Base-by-base conservation (phyloP, 2,329 filamentous ascomycete genomes). In the Sporothrix dimorphospora region DNA sequence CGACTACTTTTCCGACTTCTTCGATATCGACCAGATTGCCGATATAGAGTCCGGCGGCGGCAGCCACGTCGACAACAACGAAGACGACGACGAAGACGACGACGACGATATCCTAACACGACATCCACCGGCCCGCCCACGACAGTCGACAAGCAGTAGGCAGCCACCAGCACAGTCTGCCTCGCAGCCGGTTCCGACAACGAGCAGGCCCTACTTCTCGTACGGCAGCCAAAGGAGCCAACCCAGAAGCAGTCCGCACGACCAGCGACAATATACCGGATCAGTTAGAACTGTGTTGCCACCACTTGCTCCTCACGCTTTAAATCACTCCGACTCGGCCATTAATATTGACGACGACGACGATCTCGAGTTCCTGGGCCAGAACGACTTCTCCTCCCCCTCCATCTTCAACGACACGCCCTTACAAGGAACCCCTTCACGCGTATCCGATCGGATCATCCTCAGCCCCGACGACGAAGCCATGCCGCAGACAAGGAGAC, bases 401-500 rank as follows among this genome's bases (percentile, higher is more conserved):
- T 72, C 73, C 30, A 66, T 72, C 42, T 49, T 72, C 16, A 49
- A 49, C 19, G 47, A 45, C 30, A 53, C 47, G 1, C 30, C 38
- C 2, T 40, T 45, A 11, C 27, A 16, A 51, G 11, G 47, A 14
- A 24, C 65, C 7, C 57, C 42, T 7, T 14, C 34, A 40, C 45
- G 47, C 34, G 12, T 40, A 21, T 38, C 47, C 34, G 19, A 21
- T 4, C 47, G n/a, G 24, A 40, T 49, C 3, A 27, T 3, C 19
- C 12, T 67, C n/a, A 16, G 19, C 34, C 8, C 47, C 47, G 45
- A 49, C 47, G 19, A 34, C 30, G 42, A 71, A 21, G 51, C 1
- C n/a, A 74, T 75, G 73, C 71, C 74, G 8, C 69, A 55, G 27
- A 71, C 74, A 27, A 45, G 70, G 6, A 72, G 71, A 14, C 63